Percentiles rank a stretch among this genome's conserved stretches.
Conservation (phyloP, 2,329 filamentous ascomycete genomes). For the Byssochlamys sp. region DNA sequence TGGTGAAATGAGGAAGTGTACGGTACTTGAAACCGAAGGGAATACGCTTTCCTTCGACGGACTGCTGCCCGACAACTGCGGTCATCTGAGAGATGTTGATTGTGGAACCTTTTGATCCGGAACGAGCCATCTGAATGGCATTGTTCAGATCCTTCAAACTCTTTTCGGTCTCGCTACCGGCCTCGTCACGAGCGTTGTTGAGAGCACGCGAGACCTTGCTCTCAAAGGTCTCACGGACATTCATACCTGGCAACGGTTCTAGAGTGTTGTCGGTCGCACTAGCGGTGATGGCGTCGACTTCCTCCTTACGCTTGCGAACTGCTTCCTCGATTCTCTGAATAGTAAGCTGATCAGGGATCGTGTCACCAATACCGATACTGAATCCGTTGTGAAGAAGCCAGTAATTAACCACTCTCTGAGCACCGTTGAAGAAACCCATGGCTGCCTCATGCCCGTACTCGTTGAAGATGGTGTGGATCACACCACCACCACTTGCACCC, state of each 20-base stretch:
- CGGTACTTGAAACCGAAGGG: conserved; percentile 98
- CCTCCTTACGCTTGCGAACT: conserved; percentile 69
- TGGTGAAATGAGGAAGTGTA: conserved; percentile 93
- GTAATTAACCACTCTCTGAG: conserved; percentile 89
- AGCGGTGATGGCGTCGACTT: conserved; percentile 66
- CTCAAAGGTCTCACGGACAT: conserved; percentile 94
- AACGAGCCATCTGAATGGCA: conserved; percentile 88
- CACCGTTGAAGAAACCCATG: conserved; percentile 91
- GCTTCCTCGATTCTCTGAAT: conserved; percentile 75
- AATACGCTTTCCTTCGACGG: conserved; percentile 96
- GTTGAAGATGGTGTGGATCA: conserved; percentile 93
- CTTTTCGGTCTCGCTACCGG: conserved; percentile 82
- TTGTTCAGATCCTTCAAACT: conserved; percentile 94
- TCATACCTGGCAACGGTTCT: conserved; percentile 95
- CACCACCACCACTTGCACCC: conserved; percentile 78
- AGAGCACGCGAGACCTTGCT: conserved; percentile 89
- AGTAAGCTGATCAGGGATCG: conserved; percentile 77
- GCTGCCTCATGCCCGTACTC: conserved; percentile 77
- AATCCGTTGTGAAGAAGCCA: conserved; percentile 95
- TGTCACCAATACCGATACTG: conserved; percentile 97
- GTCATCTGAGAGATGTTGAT: conserved; percentile 99
- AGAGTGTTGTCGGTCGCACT: conserved; percentile 76
- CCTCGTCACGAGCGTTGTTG: conserved; percentile 91
- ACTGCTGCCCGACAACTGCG: conserved; percentile 92
- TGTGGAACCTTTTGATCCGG: conserved; percentile 94